Conservation (phyloP, 768 basidiomycete species). For the Psilocybe cyanescens region DNA sequence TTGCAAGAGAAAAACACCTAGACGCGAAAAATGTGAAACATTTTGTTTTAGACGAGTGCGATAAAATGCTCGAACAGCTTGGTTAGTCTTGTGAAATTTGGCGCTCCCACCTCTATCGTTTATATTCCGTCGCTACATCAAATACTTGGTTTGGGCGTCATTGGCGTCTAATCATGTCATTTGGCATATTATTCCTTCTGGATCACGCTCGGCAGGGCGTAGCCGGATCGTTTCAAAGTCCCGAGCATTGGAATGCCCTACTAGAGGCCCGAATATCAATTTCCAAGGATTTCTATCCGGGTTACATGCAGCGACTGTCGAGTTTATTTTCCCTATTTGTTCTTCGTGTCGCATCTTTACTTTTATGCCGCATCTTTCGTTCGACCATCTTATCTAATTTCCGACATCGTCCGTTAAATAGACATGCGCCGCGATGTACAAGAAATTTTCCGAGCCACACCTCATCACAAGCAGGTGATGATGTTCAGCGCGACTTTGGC, state of each 20-base stretch:
- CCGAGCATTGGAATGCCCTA: slow-evolving; percentile 15
- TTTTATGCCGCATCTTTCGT: slow-evolving; percentile 36
- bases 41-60: slow-evolving; percentile 99
- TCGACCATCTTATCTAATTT: slow-evolving; percentile 62
- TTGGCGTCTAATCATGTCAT: slow-evolving; percentile 9
- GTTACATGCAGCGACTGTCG: slow-evolving; percentile 23
- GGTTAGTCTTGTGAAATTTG: slow-evolving; percentile 96
- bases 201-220: slow-evolving; percentile 22
- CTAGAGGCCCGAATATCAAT: slow-evolving; percentile 22
- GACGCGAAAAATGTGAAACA: slow-evolving; percentile 98
- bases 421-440: slow-evolving; percentile 99
- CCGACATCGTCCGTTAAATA: slow-evolving; percentile 67
- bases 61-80: slow-evolving; percentile 99
- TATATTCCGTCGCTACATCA: slow-evolving; percentile 48
- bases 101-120: slow-evolving; percentile 55
- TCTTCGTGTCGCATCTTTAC: slow-evolving; percentile 33
- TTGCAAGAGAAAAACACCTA: slow-evolving; percentile 92
- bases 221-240: slow-evolving; percentile 18
- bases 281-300: slow-evolving; percentile 18
- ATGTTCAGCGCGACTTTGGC: slow-evolving; percentile 99
- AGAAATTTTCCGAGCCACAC: slow-evolving; percentile 99
- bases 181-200: slow-evolving; percentile 14
- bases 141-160: slow-evolving; percentile 28
- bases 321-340: slow-evolving; percentile 29
- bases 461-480: slow-evolving; percentile 99